Conservation (phyloP, 148 eudicot species). For the Fagopyrum tataricum region DNA sequence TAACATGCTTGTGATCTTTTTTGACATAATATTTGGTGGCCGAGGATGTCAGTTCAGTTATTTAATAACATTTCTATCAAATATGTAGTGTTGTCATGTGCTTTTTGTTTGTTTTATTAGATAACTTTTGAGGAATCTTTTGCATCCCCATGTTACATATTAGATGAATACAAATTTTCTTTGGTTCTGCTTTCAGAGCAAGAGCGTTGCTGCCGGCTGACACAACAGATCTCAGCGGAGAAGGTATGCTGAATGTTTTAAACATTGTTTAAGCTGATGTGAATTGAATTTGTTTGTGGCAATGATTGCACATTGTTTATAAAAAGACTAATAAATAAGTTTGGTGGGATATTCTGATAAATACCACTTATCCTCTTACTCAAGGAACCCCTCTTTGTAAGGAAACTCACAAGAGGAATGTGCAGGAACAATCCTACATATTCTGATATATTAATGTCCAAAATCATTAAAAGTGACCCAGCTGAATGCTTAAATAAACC, state of each 20-base stretch:
- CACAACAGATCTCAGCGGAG: conserved; percentile 35
- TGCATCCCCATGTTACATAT: not conserved
- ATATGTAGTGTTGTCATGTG: not conserved
- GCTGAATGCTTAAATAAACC: too few species aligned
- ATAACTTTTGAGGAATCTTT: not conserved
- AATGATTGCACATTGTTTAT: too few species aligned
- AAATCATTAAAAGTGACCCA: too few species aligned
- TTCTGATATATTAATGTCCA: too few species aligned
- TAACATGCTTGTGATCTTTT: not conserved
- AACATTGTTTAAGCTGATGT: not conserved
- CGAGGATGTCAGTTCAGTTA: not conserved
- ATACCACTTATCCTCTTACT: too few species aligned
- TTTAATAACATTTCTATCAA: not conserved
- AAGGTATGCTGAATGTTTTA: conserved; percentile 26
- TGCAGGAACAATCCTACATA: too few species aligned
- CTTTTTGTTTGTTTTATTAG: not conserved
- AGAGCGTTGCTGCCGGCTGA: conserved; percentile 39
- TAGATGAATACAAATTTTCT: not conserved
- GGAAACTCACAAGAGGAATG: too few species aligned
- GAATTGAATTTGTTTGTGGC: not conserved
- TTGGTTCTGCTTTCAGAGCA: conserved; percentile 42
- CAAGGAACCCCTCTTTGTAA: too few species aligned
- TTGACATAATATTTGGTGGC: not conserved
- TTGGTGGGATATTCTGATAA: too few species aligned
- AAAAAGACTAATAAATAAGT: too few species aligned